Evolutionary conservation across 2,329 filamentous ascomycete genomes (phyloP), one percentile per base, ranked within the genome.

Genomic region (Clarireedia hainanense): DNA sequence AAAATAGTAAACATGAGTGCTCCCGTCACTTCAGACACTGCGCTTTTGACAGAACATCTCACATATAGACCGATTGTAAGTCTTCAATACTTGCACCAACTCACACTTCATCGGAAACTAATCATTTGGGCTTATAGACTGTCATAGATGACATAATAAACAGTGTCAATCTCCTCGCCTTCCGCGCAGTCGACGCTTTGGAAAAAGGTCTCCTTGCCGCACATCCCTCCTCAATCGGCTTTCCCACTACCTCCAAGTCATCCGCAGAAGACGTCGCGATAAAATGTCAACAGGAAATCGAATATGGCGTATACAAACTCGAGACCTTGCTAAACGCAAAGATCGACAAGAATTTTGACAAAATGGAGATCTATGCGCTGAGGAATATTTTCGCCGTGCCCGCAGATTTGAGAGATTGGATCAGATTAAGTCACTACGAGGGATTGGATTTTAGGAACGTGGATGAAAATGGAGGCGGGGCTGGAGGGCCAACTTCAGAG

Each of bases 101-200:
- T 47, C 6, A n/a, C 37, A 34, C 39, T 24, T 53, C 55, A 62
- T 51, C 46, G 46, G 51, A 42, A 45, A 30, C 56, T 40, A 26
- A 27, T 45, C 26, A 66, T 34, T 12, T 9, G 10, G 30, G 30
- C 10, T 34, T 12, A 5, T 12, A 96, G 91, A 88, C 88, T 59
- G 83, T 99, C 43, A 87, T 99, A 68, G 94, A 99, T 81, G 92
- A 97, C 74, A 91, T 97, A 65, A 96, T 97, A 75, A 96, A 97
- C 76, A 88, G 87, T 55, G 84, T 96, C 71, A 99, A 97, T 75
- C 89, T 92, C 67, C 82, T 96, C 66, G 87, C 94, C 67, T 94
- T 95, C 73, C 87, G 87, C 70, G 91, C 90, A 53, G 85, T 96
- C 66, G 89, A 89, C 66, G 89, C 88, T 58, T 84, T 97, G 62